Conservation (phyloP, 1,284 basidiomycete genomes). For the Violaceomyces palustris region DNA sequence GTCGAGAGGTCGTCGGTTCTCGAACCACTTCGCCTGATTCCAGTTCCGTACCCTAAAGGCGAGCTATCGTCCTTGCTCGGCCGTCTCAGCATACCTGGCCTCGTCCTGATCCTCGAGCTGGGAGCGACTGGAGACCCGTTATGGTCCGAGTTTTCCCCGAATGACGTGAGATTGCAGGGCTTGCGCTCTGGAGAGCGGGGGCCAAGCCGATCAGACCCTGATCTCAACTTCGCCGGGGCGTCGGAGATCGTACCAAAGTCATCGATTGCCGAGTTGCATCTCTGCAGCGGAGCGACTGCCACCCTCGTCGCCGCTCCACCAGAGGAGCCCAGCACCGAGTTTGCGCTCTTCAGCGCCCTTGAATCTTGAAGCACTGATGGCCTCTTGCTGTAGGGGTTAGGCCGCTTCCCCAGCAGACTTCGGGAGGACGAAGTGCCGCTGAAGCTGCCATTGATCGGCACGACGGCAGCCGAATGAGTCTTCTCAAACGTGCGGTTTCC, state of each 20-base stretch:
- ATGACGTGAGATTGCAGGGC: not conserved
- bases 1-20: constrained; percentile 14
- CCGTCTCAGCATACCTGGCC: constrained; percentile 21
- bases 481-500: constrained; percentile 24
- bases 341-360: constrained; percentile 23
- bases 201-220: not conserved
- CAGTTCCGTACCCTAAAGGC: constrained; percentile 39
- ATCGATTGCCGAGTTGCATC: constrained; percentile 33
- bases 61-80: constrained; percentile 44
- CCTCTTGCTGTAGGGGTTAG: constrained; percentile 38
- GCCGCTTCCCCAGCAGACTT: constrained; percentile 29
- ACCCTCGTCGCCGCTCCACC: too few species aligned
- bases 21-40: constrained; percentile 25
- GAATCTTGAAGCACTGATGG: constrained; percentile 15
- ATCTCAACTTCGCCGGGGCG: too few species aligned
- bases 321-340: constrained; percentile 25
- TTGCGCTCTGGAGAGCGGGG: not conserved
- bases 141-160: constrained; percentile 12
- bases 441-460: constrained; percentile 7
- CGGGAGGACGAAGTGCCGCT: not conserved
- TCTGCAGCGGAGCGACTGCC: too few species aligned
- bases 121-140: constrained; percentile 36
- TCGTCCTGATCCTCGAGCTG: constrained; percentile 6
- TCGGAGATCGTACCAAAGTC: too few species aligned
- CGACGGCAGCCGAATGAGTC: constrained; percentile 17